Conservation (phyloP, 257 asterid species). For the Forsythia suspensa region DNA sequence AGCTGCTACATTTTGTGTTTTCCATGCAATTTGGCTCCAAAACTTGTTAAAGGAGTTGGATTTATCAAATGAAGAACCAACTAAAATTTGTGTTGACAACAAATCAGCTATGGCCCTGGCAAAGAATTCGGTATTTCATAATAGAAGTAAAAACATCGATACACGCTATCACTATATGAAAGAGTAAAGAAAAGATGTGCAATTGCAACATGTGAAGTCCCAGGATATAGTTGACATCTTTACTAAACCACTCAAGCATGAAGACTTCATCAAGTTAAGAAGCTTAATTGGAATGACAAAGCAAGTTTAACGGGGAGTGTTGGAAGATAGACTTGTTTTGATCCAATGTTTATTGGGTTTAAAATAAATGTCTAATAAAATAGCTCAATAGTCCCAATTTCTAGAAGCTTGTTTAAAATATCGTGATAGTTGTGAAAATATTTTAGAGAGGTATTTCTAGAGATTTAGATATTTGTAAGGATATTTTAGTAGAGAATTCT, state of each 20-base stretch:
- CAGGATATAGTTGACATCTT: neutral
- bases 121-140: neutral
- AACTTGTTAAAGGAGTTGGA: neutral
- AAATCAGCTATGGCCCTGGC: neutral
- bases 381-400: neutral
- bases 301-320: neutral
- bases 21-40: neutral
- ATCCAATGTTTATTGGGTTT: neutral
- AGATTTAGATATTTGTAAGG: neutral
- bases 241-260: neutral
- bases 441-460: too few relatives aligned
- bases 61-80: neutral
- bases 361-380: neutral
- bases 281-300: neutral
- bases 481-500: too few relatives aligned
- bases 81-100: neutral
- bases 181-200: neutral
- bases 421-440: neutral
- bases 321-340: neutral
- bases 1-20: too few relatives aligned
- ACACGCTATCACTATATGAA: neutral
- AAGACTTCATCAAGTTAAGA: neutral
- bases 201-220: neutral
- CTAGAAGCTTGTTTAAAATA: neutral
- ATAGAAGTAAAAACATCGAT: neutral